Percentiles rank a stretch among this genome's conserved stretches.
Conservation (phyloP, 352 stramenopile species). For the Pseudoperonospora humuli region DNA sequence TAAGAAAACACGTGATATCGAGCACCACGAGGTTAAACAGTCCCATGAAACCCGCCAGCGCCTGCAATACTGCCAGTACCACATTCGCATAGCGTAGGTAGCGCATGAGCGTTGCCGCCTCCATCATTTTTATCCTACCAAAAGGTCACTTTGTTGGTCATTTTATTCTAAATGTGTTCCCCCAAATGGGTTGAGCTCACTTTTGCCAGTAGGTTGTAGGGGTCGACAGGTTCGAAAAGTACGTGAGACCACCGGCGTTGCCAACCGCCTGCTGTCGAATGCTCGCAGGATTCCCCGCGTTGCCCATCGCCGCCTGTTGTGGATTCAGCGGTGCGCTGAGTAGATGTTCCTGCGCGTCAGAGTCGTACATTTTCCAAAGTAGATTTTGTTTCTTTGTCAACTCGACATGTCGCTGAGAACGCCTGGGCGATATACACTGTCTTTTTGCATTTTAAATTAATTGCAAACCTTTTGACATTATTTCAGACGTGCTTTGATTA, state of each 20-base stretch:
- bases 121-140: constrained; percentile 54
- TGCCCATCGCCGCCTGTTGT: constrained; percentile 14
- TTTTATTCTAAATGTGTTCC: background rate
- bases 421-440: background rate
- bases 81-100: constrained; percentile 83
- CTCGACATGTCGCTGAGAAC: background rate
- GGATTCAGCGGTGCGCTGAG: constrained; percentile 32
- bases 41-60: constrained; percentile 72
- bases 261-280: constrained; percentile 25
- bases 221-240: constrained; percentile 23
- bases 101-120: constrained; percentile 61
- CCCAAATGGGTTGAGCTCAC: too few species aligned
- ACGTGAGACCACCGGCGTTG: constrained; percentile 25
- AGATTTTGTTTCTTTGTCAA: background rate
- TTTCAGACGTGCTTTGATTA: too few species aligned
- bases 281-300: constrained; percentile 8
- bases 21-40: constrained; percentile 82
- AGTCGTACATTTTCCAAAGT: constrained; percentile 16
- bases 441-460: too few species aligned
- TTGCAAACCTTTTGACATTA: too few species aligned
- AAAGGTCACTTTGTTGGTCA: constrained; percentile 1
- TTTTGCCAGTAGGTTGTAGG: constrained; percentile 36
- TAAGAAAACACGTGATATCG: constrained; percentile 83
- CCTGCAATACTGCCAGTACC: constrained; percentile 68
- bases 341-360: constrained; percentile 20